Percentiles rank a stretch among this genome's conserved stretches.
Evolutionary conservation across 2,329 filamentous ascomycete species (phyloP).

Genomic region (Aspergillus sp.): DNA sequence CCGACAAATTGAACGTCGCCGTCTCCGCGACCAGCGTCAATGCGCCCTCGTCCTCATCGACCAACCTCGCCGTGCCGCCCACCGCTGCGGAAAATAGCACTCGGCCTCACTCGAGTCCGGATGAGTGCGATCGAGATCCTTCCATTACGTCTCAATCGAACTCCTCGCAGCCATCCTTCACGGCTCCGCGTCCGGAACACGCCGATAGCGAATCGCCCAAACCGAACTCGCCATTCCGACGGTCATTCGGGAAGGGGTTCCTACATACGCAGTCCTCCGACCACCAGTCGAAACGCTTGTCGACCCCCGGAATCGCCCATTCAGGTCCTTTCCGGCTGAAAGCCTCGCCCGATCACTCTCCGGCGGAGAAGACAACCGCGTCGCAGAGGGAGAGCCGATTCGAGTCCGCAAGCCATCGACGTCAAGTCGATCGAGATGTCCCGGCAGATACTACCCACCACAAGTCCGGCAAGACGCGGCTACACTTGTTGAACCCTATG

Average conservation of each 20-base stretch:
- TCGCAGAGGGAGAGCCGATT: conserved; percentile 26
- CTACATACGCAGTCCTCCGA: conserved; percentile 24
- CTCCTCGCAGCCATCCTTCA: conserved; percentile 26
- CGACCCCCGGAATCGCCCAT: conserved; percentile 24
- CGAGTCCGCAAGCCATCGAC: conserved; percentile 23
- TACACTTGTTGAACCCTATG: conserved; percentile 62
- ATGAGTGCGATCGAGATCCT: conserved; percentile 24
- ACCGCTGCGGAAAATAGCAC: conserved; percentile 25
- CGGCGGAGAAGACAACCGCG: conserved; percentile 21
- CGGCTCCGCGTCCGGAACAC: conserved; percentile 21
- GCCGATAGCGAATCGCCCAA: conserved; percentile 31
- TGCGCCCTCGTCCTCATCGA: conserved; percentile 28
- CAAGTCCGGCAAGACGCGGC: conserved; percentile 48
- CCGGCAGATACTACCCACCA: conserved; percentile 28
- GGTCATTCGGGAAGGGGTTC: conserved; percentile 34
- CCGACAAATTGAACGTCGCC: conserved; percentile 22
- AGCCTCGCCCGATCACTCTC: conserved; percentile 28
- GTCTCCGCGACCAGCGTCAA: conserved; percentile 17
- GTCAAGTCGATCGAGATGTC: conserved; percentile 29
- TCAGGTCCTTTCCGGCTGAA: conserved; percentile 28
- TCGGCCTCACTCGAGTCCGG: conserved; percentile 33
- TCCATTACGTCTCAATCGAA: conserved; percentile 26
- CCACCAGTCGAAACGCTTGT: conserved; percentile 26
- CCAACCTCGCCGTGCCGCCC: conserved; percentile 28
- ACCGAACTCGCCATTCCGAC: conserved; percentile 36